Conservation (phyloP, 2,329 filamentous ascomycete genomes). For the Epichloe sp. region DNA sequence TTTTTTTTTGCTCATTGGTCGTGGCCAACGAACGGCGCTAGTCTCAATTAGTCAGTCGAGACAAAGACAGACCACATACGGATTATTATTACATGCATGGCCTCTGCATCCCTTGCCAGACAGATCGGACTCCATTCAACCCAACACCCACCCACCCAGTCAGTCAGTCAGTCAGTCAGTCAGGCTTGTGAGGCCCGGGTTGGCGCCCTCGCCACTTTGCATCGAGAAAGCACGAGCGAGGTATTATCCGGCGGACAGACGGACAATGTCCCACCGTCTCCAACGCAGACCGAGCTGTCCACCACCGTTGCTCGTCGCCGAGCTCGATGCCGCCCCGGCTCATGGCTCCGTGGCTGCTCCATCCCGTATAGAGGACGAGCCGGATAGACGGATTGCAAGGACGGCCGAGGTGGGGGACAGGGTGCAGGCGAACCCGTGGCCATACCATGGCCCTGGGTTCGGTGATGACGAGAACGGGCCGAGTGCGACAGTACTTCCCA, state of each 20-base stretch:
- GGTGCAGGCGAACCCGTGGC: slow-evolving; percentile 17
- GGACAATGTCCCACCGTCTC: slow-evolving; percentile 8
- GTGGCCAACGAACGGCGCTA: no score
- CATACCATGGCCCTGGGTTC: slow-evolving; percentile 17
- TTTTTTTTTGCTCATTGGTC: no score
- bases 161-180: no score
- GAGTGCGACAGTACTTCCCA: slow-evolving; percentile 4
- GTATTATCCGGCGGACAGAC: not conserved
- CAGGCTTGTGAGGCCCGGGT: no score
- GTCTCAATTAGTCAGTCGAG: no score
- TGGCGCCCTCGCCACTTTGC: no score
- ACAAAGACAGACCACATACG: no score
- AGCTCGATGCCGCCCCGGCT: slow-evolving; percentile 16
- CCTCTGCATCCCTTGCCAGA: no score
- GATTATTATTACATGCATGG: no score
- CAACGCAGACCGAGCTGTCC: slow-evolving; percentile 7
- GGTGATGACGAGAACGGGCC: slow-evolving; percentile 4
- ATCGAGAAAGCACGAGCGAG: not conserved
- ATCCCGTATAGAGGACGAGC: slow-evolving; percentile 3
- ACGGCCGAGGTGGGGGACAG: not conserved
- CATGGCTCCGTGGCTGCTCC: slow-evolving; percentile 8
- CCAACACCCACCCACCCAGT: no score
- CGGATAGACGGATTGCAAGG: slow-evolving; percentile 3
- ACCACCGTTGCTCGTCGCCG: slow-evolving; percentile 17
- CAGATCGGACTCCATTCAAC: no score